A percentile compares a stretch with the other conserved stretches of the same genome.
These are phyloP conservation scores for Lodderomyces metapsilosis DNA, from an alignment of 1,139 yeast genomes.

Conservation along the genomic window DNA sequence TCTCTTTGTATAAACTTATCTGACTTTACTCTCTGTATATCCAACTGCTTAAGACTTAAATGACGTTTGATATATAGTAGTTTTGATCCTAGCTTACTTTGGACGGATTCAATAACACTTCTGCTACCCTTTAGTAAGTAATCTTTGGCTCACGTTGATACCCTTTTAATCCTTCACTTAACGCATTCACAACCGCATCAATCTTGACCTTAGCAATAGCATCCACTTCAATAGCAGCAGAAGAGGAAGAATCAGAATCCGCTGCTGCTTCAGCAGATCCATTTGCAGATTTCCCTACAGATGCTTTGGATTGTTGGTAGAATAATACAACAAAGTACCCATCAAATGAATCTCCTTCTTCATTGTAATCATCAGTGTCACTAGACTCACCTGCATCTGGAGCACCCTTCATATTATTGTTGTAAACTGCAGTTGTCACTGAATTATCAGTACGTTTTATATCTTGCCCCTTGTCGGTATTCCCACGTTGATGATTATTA, in stretches of 20 bases:
- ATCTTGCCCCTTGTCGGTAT: conserved; percentile 1
- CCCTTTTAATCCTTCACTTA: conserved; percentile 37
- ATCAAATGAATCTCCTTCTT: background rate
- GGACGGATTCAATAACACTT: no score
- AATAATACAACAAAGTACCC: background rate
- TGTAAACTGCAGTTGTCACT: conserved; percentile 2
- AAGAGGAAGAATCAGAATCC: background rate
- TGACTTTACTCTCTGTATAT: no score
- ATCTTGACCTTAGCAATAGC: conserved; percentile 44
- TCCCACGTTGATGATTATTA: background rate
- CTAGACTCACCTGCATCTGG: no score
- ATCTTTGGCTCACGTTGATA: conserved; percentile 8
- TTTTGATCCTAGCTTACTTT: no score
- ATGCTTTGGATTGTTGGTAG: no score
- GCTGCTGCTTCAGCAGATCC: conserved; percentile 8
- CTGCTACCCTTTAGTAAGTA: background rate
- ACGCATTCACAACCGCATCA: conserved; percentile 32
- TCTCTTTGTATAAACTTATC: no score
- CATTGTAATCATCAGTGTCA: conserved; percentile 8
- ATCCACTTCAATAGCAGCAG: conserved; percentile 28
- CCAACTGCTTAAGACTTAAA: no score
- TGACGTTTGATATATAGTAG: no score
- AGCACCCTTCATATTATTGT: no score
- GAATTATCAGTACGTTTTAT: background rate
- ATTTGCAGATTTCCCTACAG: conserved; percentile 5